These are phyloP conservation scores for Verticillium nonalfalfae DNA, from an alignment of 2,329 filamentous ascomycete genomes.

Conservation along the genomic window DNA sequence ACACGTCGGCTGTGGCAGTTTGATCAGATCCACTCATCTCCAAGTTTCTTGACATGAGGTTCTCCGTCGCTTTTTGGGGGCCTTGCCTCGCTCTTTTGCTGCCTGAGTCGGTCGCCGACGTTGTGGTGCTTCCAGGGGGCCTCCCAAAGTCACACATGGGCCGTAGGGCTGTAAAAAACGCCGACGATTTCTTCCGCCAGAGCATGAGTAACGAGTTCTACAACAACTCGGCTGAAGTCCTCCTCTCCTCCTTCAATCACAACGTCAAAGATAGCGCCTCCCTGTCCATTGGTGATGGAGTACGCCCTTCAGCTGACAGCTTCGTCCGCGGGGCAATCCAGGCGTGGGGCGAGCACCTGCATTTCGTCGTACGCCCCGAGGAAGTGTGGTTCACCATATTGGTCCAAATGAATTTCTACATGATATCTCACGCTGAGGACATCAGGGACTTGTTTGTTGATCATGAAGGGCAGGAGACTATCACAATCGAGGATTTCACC, in stretches of 20 bases:
- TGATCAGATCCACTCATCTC: no score
- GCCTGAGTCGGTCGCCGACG: not conserved
- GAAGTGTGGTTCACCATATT: conserved; percentile 51
- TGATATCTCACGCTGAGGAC: conserved; percentile 39
- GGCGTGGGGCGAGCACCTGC: conserved; percentile 43
- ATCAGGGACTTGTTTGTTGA: conserved; percentile 38
- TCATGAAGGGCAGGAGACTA: conserved; percentile 33
- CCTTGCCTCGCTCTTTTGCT: not conserved
- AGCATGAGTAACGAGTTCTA: not conserved
- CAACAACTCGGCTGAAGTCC: not conserved
- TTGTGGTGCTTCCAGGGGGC: not conserved
- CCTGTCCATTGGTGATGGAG: not conserved
- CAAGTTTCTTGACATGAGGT: not conserved
- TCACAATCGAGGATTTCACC: conserved; percentile 21
- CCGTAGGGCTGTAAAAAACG: not conserved
- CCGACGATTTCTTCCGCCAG: not conserved
- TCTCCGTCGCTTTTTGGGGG: not conserved
- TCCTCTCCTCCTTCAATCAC: not conserved
- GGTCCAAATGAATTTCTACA: conserved; percentile 42
- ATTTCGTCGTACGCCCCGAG: conserved; percentile 43
- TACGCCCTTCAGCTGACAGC: conserved; percentile 17
- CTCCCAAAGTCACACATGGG: not conserved
- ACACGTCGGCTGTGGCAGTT: no score
- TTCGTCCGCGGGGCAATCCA: conserved; percentile 37
- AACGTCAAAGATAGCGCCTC: not conserved